Evolutionary conservation across 768 basidiomycete genomes (phyloP).

Genomic region (Calvatia gigantea): DNA sequence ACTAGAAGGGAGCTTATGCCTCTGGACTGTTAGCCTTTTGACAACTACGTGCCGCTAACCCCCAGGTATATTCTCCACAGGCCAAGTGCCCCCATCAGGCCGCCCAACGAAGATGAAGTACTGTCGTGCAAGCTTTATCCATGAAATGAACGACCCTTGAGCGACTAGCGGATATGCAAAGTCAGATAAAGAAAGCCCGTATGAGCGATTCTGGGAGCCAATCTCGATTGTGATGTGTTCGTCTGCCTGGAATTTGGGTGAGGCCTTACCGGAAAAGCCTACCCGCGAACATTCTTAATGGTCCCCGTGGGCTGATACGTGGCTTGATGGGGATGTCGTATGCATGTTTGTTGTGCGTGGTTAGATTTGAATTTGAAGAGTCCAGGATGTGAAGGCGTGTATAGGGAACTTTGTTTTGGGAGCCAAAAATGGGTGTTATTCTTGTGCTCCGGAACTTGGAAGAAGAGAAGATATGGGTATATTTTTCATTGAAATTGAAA

Average conservation of each 20-base stretch:
- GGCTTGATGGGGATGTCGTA: not conserved
- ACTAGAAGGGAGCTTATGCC: not conserved
- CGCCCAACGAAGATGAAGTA: not conserved
- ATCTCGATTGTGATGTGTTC: conserved; percentile 4
- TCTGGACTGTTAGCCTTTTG: not conserved
- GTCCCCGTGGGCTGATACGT: not conserved
- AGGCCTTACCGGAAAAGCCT: conserved; percentile 3
- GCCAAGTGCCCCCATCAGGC: not conserved
- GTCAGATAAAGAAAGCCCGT: not conserved
- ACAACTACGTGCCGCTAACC: not conserved
- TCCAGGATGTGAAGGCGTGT: not conserved
- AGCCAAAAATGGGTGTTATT: not conserved
- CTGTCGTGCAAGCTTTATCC: not conserved
- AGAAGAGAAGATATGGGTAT: not conserved
- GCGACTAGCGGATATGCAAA: not conserved
- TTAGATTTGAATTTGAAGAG: not conserved
- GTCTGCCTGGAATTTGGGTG: not conserved
- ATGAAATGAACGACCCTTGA: not conserved
- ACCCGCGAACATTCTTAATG: conserved; percentile 12
- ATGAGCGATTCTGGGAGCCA: conserved; percentile 4
- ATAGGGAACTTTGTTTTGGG: not conserved
- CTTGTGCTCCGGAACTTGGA: not conserved
- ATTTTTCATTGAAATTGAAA: not conserved
- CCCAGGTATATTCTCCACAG: not conserved
- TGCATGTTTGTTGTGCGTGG: not conserved